These are phyloP conservation scores for Encephalitozoon cuniculi DNA, from an alignment of 371 early-diverging fungal species.

Conservation along the genomic window DNA sequence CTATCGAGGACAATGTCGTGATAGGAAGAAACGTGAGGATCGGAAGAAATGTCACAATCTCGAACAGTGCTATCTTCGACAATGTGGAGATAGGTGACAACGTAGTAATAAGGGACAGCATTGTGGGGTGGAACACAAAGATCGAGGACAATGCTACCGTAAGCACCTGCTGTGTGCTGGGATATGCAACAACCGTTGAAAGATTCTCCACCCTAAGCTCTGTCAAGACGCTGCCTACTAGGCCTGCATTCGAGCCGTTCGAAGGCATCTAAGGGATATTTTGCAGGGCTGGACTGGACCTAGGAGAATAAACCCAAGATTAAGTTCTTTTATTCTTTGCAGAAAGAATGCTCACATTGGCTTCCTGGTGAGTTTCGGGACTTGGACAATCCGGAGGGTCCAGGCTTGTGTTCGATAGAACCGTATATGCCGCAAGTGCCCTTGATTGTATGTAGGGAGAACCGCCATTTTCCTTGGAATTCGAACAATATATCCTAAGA, in stretches of 20 bases:
- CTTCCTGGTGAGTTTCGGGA: not conserved
- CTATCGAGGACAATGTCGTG: constrained; percentile 76
- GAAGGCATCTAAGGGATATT: not conserved
- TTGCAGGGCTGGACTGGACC: not conserved
- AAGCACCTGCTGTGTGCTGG: constrained; percentile 19
- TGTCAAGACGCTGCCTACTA: not conserved
- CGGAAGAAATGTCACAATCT: constrained; percentile 67
- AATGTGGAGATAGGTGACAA: constrained; percentile 72
- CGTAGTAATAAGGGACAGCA: constrained; percentile 76
- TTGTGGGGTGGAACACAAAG: constrained; percentile 84
- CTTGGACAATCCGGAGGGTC: not conserved
- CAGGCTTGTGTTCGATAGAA: not conserved
- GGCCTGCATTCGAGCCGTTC: not conserved
- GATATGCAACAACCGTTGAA: constrained; percentile 9
- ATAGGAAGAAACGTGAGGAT: constrained; percentile 72
- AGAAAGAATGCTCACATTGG: not conserved
- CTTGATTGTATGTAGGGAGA: constrained; percentile 22
- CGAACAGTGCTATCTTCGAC: constrained; percentile 77
- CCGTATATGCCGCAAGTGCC: constrained; percentile 9
- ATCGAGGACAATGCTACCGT: constrained; percentile 28
- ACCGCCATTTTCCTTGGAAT: not conserved
- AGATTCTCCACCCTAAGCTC: not conserved
- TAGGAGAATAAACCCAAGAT: not conserved
- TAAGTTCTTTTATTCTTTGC: not conserved
- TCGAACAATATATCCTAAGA: not conserved